A percentile compares a stretch with the other conserved stretches of the same genome.
Conservation (phyloP, 192 early-diverging fungal genomes). For the Rhizoclosmatium sp. region DNA sequence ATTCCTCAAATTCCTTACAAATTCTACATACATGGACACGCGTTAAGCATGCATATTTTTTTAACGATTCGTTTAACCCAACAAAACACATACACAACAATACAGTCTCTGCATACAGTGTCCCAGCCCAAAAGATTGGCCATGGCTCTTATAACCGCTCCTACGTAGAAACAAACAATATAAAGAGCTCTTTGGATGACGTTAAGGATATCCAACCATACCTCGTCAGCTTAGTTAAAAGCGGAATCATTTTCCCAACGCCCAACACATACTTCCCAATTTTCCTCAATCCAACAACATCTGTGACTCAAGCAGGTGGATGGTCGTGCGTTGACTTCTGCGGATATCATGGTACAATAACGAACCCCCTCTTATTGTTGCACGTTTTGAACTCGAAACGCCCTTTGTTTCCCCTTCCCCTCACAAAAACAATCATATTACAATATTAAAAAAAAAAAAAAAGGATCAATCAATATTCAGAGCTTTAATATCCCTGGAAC, state of each 20-base stretch:
- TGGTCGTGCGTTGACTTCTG: background rate
- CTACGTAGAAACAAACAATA: background rate
- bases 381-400: no score
- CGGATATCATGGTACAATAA: slow-evolving; percentile 13
- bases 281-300: background rate
- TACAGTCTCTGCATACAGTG: background rate
- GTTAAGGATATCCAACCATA: background rate
- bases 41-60: background rate
- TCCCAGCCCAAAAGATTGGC: background rate
- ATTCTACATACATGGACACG: background rate
- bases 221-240: background rate
- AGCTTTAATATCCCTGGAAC: background rate
- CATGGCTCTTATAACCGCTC: background rate
- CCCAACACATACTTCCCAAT: slow-evolving; percentile 15
- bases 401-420: no score
- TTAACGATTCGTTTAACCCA: background rate
- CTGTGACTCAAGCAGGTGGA: background rate
- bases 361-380: no score
- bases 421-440: no score
- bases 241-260: slow-evolving; percentile 1
- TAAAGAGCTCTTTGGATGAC: background rate
- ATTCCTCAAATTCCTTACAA: background rate
- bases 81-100: background rate
- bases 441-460: no score
- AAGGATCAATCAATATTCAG: slow-evolving; percentile 21